Conservation (phyloP, 2,329 filamentous ascomycete species). For the Calonectria honghensis region DNA sequence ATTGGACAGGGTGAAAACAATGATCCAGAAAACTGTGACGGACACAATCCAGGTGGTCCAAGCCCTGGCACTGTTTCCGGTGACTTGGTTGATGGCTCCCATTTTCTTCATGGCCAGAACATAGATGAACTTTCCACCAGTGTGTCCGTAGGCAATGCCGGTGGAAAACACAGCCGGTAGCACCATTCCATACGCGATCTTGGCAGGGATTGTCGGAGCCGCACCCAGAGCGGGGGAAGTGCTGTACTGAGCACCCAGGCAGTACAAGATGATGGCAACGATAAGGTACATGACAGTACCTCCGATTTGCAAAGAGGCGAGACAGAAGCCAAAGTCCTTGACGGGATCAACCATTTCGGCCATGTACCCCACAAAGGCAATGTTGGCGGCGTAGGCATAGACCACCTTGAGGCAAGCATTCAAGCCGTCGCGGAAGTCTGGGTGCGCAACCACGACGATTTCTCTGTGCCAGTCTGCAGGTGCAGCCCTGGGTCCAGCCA, state of each 20-base stretch:
- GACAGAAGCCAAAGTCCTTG: conserved; percentile 49
- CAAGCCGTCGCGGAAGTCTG: conserved; percentile 50
- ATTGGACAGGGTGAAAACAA: conserved; percentile 54
- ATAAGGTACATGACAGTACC: conserved; percentile 52
- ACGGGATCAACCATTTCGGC: conserved; percentile 52
- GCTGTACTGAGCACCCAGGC: conserved; percentile 49
- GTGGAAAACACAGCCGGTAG: conserved; percentile 52
- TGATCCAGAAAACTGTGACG: conserved; percentile 49
- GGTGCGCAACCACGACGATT: conserved; percentile 48
- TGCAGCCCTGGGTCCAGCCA: conserved; percentile 45
- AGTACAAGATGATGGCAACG: conserved; percentile 52
- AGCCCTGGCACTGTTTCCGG: conserved; percentile 48
- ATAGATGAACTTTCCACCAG: conserved; percentile 54
- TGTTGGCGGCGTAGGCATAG: conserved; percentile 55
- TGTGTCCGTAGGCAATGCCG: conserved; percentile 52
- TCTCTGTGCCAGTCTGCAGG: conserved; percentile 48
- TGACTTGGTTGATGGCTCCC: conserved; percentile 47
- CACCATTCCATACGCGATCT: conserved; percentile 54
- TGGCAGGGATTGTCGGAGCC: conserved; percentile 48
- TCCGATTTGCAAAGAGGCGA: conserved; percentile 50
- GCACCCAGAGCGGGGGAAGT: conserved; percentile 52
- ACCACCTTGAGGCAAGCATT: conserved; percentile 51
- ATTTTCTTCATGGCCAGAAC: conserved; percentile 46
- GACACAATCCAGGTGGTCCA: conserved; percentile 55
- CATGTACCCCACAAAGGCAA: conserved; percentile 55